Evolutionary conservation across 2,329 filamentous ascomycete species (phyloP).

Genomic region (Botryotinia globosa): DNA sequence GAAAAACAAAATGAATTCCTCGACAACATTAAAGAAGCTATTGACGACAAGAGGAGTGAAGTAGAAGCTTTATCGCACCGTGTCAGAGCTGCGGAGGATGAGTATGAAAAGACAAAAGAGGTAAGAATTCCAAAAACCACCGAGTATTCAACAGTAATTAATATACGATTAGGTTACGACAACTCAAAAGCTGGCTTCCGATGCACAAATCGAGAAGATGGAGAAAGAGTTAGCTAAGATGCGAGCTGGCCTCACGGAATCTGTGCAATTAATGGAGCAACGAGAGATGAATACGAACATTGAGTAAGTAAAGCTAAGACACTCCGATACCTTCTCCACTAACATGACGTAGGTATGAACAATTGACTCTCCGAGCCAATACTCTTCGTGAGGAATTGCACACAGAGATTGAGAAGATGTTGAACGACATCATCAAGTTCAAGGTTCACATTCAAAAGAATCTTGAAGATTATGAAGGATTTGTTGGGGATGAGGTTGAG

Average conservation of each 20-base stretch:
- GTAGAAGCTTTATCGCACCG: conserved; percentile 89
- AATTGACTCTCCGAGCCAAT: conserved; percentile 80
- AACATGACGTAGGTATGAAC: conserved; percentile 67
- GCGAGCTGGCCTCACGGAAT: conserved; percentile 78
- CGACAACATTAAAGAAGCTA: conserved; percentile 92
- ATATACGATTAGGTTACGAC: conserved; percentile 53
- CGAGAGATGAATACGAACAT: conserved; percentile 95
- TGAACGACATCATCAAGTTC: conserved; percentile 97
- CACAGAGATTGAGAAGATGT: conserved; percentile 90
- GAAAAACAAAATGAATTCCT: conserved; percentile 93
- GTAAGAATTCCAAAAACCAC: conserved; percentile 36
- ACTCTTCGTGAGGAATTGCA: conserved; percentile 94
- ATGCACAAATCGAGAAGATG: conserved; percentile 97
- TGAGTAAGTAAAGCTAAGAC: conserved; percentile 58
- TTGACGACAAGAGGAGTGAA: conserved; percentile 91
- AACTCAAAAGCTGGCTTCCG: conserved; percentile 82
- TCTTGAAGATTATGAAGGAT: conserved; percentile 89
- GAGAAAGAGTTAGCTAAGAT: conserved; percentile 97
- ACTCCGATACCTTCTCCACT: conserved; percentile 8
- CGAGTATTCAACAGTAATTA: conserved; percentile 14
- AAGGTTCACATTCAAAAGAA: conserved; percentile 95
- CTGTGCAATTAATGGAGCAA: conserved; percentile 88
- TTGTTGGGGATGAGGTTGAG: conserved; percentile 91
- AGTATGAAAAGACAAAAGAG: conserved; percentile 92
- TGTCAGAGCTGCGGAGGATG: conserved; percentile 83